Evolutionary conservation across 345 rosid species (phyloP).

Genomic region (Arabis alpina): DNA sequence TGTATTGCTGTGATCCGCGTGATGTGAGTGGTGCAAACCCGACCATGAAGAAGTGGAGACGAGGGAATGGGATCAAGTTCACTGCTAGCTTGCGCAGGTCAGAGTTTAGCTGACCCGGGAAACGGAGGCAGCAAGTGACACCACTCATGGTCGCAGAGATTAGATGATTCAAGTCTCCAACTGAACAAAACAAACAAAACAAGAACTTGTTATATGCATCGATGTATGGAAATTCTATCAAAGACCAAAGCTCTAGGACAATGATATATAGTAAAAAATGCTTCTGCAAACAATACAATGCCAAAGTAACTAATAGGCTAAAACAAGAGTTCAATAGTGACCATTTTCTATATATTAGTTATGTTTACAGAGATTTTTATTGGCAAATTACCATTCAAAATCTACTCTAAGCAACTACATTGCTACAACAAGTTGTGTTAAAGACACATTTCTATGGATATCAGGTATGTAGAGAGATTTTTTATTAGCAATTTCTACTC

Average conservation of each 20-base stretch:
- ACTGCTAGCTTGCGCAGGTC: slow-evolving; percentile 79
- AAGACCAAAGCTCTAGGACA: not conserved
- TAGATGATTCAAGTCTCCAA: slow-evolving; percentile 77
- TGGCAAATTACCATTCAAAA: not conserved
- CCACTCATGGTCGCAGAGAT: slow-evolving; percentile 86
- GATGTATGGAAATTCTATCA: not conserved
- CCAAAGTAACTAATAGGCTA: not conserved
- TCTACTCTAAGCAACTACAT: not conserved
- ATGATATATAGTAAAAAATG: not conserved
- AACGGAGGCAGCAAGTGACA: slow-evolving; percentile 76
- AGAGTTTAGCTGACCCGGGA: slow-evolving; percentile 79
- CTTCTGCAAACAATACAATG: not conserved
- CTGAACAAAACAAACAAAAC: too few relatives aligned
- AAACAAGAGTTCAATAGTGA: not conserved
- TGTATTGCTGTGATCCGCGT: slow-evolving; percentile 76
- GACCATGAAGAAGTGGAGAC: slow-evolving; percentile 79
- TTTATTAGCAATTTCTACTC: too few relatives aligned
- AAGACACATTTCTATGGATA: too few relatives aligned
- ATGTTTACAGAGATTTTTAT: too few relatives aligned
- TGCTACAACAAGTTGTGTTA: not conserved
- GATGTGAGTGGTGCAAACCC: slow-evolving; percentile 79
- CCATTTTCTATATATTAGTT: too few relatives aligned
- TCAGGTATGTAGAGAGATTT: too few relatives aligned
- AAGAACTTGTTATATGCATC: too few relatives aligned
- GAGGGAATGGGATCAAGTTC: slow-evolving; percentile 74